Evolutionary conservation across 1,284 basidiomycete genomes (phyloP).

Genomic region (Leccinum pallidistipes): DNA sequence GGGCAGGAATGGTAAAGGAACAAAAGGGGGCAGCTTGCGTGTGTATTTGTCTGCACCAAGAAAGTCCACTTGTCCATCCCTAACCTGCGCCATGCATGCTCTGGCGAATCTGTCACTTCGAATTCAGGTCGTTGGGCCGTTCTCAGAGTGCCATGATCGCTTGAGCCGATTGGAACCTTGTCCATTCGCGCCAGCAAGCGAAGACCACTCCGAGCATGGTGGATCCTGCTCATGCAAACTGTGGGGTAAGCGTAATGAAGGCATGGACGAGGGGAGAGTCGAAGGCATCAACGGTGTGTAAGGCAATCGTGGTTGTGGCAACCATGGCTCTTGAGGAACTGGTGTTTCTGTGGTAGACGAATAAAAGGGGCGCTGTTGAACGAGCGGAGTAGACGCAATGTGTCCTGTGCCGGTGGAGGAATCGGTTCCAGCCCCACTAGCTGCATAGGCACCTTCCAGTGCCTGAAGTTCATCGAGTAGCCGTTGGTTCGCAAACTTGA

Average conservation of each 20-base stretch:
- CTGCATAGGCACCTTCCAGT: constrained; percentile 42
- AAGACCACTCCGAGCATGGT: constrained; percentile 31
- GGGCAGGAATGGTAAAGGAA: neutral
- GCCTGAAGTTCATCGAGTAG: constrained; percentile 67
- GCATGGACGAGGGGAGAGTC: neutral
- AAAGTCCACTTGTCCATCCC: neutral
- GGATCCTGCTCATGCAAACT: constrained; percentile 23
- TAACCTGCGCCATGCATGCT: neutral
- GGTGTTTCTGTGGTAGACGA: neutral
- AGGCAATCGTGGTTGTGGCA: constrained; percentile 4
- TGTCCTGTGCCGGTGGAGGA: neutral
- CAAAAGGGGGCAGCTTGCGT: neutral
- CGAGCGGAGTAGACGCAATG: neutral
- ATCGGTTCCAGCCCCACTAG: neutral
- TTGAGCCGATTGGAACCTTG: constrained; percentile 25
- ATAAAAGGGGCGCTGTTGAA: constrained; percentile 1
- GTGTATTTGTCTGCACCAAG: neutral
- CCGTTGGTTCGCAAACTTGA: constrained; percentile 73
- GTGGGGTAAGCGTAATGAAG: constrained; percentile 7
- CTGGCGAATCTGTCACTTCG: neutral
- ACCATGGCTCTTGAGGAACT: neutral
- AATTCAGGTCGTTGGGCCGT: constrained; percentile 21
- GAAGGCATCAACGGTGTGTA: constrained; percentile 12
- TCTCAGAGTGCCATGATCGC: constrained; percentile 28
- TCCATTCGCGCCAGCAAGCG: constrained; percentile 32